phyloP scores from a whole-genome alignment of 345 rosid species.

The Salix caprea region DNA sequence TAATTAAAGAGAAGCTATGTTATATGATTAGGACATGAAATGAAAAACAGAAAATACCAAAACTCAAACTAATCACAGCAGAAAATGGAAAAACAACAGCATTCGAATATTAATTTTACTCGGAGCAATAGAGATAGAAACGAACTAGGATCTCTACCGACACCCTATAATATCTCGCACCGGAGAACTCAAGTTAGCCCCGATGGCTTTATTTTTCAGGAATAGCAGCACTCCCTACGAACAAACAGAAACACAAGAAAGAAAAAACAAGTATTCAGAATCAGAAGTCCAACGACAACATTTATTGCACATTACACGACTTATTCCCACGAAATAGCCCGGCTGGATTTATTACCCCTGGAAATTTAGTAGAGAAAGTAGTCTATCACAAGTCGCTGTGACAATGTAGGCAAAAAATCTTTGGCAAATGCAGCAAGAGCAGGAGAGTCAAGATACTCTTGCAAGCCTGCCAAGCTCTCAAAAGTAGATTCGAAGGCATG shows the following conservation, averaged over 20 bases:
- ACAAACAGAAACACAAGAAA: background rate
- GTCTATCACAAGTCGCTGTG: background rate
- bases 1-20: too few species aligned
- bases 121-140: too few species aligned
- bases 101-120: too few species aligned
- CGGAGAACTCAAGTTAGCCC: background rate
- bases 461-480: too few species aligned
- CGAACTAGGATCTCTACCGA: too few species aligned
- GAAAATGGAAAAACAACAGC: background rate
- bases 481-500: too few species aligned
- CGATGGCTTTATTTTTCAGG: background rate
- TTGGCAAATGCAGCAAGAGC: too few species aligned
- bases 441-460: too few species aligned
- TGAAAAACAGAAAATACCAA: background rate
- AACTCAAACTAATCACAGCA: background rate
- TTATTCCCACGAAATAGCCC: background rate
- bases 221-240: background rate
- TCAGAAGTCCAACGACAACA: background rate
- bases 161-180: too few species aligned
- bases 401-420: background rate
- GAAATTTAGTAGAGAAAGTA: background rate
- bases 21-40: background rate
- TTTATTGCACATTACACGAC: background rate
- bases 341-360: background rate
- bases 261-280: background rate